Percentiles rank a stretch among this genome's conserved stretches.
These are phyloP conservation scores for Fomitiporia mediterranea DNA, from an alignment of 1,284 basidiomycete species.

Conservation along the genomic window DNA sequence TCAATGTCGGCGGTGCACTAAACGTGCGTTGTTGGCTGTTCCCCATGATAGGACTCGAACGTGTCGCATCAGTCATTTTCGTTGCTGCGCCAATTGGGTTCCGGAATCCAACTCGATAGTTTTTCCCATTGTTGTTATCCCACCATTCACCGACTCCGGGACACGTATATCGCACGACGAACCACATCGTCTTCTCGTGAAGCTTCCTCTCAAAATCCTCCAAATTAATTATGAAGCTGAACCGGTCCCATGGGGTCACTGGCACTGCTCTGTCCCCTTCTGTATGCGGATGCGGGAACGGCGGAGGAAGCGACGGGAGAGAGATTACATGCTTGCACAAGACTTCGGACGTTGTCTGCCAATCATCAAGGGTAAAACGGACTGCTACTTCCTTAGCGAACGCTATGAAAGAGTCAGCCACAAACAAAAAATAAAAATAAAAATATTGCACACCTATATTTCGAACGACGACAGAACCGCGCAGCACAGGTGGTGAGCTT, in stretches of 20 bases:
- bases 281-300: conserved; percentile 30
- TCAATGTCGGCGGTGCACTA: conserved; percentile 33
- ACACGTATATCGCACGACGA: conserved; percentile 57
- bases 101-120: conserved; percentile 71
- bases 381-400: conserved; percentile 87
- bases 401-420: conserved; percentile 37
- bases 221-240: conserved; percentile 61
- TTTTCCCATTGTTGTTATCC: conserved; percentile 84
- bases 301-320: conserved; percentile 42
- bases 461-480: conserved; percentile 45
- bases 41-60: conserved; percentile 6
- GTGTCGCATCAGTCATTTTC: conserved; percentile 6
- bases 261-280: conserved; percentile 31
- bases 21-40: conserved; percentile 33
- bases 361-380: conserved; percentile 90
- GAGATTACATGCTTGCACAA: conserved; percentile 59
- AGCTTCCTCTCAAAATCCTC: conserved; percentile 70
- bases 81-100: conserved; percentile 21
- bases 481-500: conserved; percentile 40
- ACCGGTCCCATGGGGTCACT: conserved; percentile 46
- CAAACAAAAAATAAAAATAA: conserved; percentile 71
- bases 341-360: conserved; percentile 91
- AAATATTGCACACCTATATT: conserved; percentile 30
- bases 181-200: conserved; percentile 57
- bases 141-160: conserved; percentile 63